Percentiles rank a stretch among this genome's conserved stretches.
Conservation (phyloP, 1,284 basidiomycete species). For the Cutaneotrichosporon arboriforme region DNA sequence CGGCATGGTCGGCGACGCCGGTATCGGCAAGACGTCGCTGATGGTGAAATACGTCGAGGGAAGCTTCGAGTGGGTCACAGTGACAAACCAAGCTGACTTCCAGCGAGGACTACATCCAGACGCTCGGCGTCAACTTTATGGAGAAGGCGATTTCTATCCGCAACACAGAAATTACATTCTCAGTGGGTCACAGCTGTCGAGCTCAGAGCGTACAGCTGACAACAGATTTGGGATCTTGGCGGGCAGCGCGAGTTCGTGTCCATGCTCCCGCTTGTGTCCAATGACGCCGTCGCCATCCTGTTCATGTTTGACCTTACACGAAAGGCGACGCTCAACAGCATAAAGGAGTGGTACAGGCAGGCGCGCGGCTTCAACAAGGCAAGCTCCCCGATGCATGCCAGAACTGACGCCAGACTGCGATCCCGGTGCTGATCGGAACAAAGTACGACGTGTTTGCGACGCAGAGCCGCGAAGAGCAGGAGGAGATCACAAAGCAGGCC, state of each 20-base stretch:
- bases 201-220: background rate
- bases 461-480: slow-evolving; percentile 92
- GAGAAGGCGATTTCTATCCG: slow-evolving; percentile 97
- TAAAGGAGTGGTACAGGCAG: slow-evolving; percentile 99
- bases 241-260: slow-evolving; percentile 98
- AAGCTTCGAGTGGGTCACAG: slow-evolving; percentile 63
- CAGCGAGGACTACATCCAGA: slow-evolving; percentile 96
- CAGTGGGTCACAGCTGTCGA: slow-evolving; percentile 45
- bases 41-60: slow-evolving; percentile 99
- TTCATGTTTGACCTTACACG: slow-evolving; percentile 99
- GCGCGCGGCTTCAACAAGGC: slow-evolving; percentile 98
- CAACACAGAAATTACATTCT: slow-evolving; percentile 97
- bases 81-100: slow-evolving; percentile 1
- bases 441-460: slow-evolving; percentile 98
- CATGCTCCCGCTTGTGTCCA: slow-evolving; percentile 96
- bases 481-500: slow-evolving; percentile 97
- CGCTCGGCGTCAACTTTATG: slow-evolving; percentile 99
- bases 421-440: slow-evolving; percentile 92
- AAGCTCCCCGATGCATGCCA: slow-evolving; percentile 23
- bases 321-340: slow-evolving; percentile 92
- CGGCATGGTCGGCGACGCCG: slow-evolving; percentile 97
- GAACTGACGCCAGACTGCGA: slow-evolving; percentile 64
- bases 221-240: slow-evolving; percentile 89
- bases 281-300: slow-evolving; percentile 95
- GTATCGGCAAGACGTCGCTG: slow-evolving; percentile 95